Percentiles rank a stretch among this genome's conserved stretches.
phyloP scores from a whole-genome alignment of 768 basidiomycete genomes.

The Tephrocybe sp. region DNA sequence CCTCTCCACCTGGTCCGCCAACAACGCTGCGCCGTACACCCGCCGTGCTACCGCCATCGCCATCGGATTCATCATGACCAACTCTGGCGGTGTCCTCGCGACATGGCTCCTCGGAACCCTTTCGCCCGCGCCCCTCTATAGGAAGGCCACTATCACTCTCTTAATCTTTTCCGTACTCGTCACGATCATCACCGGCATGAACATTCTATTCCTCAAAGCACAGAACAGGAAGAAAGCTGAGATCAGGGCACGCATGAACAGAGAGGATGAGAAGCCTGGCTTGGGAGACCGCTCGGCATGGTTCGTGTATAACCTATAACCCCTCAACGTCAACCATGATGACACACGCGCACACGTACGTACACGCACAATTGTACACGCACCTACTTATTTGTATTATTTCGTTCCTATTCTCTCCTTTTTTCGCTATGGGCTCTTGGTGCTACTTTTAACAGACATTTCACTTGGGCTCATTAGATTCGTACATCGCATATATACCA shows the following conservation, averaged over 20 bases:
- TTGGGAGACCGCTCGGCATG: conserved; percentile 54
- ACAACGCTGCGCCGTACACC: conserved; percentile 57
- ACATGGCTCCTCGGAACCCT: conserved; percentile 59
- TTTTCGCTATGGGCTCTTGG: no score
- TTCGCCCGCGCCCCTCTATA: conserved; percentile 50
- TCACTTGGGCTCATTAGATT: no score
- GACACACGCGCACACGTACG: no score
- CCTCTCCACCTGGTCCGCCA: conserved; percentile 57
- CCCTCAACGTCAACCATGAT: no score
- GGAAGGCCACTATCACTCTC: conserved; percentile 42
- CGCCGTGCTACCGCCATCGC: conserved; percentile 62
- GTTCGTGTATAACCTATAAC: conserved; percentile 51
- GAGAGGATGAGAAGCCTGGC: conserved; percentile 38
- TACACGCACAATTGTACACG: no score
- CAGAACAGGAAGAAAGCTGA: conserved; percentile 47
- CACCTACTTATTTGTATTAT: no score
- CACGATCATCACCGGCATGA: conserved; percentile 34
- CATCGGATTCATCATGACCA: conserved; percentile 56
- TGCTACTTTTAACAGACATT: no score
- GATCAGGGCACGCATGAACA: conserved; percentile 28
- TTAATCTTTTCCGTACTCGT: conserved; percentile 41
- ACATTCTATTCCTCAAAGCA: conserved; percentile 38
- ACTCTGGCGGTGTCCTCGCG: conserved; percentile 58
- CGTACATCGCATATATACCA: no score
- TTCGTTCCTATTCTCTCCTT: no score